A percentile compares a stretch with the other conserved stretches of the same genome.
Evolutionary conservation across 1,139 yeast species (phyloP).

Genomic region (Casaregolazyma lundiana): DNA sequence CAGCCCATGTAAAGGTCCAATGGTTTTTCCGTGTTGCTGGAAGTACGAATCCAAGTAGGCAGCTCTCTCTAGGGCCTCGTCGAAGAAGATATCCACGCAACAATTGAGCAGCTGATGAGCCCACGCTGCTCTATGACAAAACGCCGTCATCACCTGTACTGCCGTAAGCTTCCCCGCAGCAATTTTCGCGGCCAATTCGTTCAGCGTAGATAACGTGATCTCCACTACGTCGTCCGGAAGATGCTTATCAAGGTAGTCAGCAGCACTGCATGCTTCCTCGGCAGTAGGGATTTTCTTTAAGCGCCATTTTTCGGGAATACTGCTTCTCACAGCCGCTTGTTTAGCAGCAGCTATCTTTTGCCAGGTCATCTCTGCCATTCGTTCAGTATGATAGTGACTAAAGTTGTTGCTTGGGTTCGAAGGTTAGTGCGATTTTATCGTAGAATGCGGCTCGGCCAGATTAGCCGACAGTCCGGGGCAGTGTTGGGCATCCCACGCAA

Average conservation of each 20-base stretch:
- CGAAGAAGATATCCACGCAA: slow-evolving; percentile 33
- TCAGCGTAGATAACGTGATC: slow-evolving; percentile 14
- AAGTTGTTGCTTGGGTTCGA: not conserved
- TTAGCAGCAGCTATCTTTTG: slow-evolving; percentile 11
- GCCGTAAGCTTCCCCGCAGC: slow-evolving; percentile 15
- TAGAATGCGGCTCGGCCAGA: not conserved
- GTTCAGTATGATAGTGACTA: not conserved
- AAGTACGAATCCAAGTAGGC: slow-evolving; percentile 36
- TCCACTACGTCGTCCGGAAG: slow-evolving; percentile 11
- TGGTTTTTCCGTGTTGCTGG: slow-evolving; percentile 36
- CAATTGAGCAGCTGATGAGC: slow-evolving; percentile 52
- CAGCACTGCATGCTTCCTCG: slow-evolving; percentile 15
- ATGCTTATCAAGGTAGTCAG: slow-evolving; percentile 12
- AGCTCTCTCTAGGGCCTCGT: slow-evolving; percentile 36
- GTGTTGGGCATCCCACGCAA: too few relatives aligned
- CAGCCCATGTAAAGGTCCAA: slow-evolving; percentile 48
- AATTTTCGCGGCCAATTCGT: slow-evolving; percentile 11
- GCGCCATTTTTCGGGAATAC: slow-evolving; percentile 16
- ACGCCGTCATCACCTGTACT: slow-evolving; percentile 27
- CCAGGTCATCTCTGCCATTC: slow-evolving; percentile 10
- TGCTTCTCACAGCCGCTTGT: slow-evolving; percentile 10
- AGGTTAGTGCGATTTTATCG: not conserved
- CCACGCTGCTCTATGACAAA: slow-evolving; percentile 51
- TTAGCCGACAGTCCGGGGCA: too few relatives aligned
- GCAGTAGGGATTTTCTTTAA: slow-evolving; percentile 12